These are phyloP conservation scores for Cryptomeria japonica DNA, from an alignment of 75 land plant species.

Conservation along the genomic window DNA sequence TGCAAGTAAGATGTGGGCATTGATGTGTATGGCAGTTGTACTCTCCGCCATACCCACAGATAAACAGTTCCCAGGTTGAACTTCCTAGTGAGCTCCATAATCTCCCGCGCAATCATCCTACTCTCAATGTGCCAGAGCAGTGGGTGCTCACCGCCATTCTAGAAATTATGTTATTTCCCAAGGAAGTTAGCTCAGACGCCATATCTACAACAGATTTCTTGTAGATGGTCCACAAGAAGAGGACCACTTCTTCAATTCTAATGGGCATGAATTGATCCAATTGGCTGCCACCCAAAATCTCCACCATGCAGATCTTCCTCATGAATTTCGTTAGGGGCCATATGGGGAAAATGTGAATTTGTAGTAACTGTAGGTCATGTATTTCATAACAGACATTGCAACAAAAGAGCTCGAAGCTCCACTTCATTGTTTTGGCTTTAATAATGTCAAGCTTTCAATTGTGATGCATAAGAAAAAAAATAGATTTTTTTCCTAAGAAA, in stretches of 20 bases:
- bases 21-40: no score
- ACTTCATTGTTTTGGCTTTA: no score
- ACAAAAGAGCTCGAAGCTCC: no score
- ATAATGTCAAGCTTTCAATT: no score
- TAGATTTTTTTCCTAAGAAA: no score
- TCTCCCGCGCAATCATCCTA: slow-evolving; percentile 23
- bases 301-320: slow-evolving; percentile 45
- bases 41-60: no score
- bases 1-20: no score
- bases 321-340: slow-evolving; percentile 53
- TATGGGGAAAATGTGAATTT: slow-evolving; percentile 41
- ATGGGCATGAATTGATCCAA: not conserved
- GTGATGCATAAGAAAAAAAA: no score
- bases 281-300: slow-evolving; percentile 40
- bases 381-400: slow-evolving; percentile 13
- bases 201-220: slow-evolving; percentile 9
- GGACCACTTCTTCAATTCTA: not conserved
- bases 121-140: slow-evolving; percentile 15
- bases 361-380: slow-evolving; percentile 22
- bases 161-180: slow-evolving; percentile 21
- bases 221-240: not conserved
- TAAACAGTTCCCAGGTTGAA: slow-evolving; percentile 32
- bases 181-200: slow-evolving; percentile 24
- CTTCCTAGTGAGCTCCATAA: slow-evolving; percentile 19
- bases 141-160: slow-evolving; percentile 37